Evolutionary conservation across 305 asterid species (phyloP), one percentile per base, ranked within the genome.

Genomic region (Plantago coronopus): DNA sequence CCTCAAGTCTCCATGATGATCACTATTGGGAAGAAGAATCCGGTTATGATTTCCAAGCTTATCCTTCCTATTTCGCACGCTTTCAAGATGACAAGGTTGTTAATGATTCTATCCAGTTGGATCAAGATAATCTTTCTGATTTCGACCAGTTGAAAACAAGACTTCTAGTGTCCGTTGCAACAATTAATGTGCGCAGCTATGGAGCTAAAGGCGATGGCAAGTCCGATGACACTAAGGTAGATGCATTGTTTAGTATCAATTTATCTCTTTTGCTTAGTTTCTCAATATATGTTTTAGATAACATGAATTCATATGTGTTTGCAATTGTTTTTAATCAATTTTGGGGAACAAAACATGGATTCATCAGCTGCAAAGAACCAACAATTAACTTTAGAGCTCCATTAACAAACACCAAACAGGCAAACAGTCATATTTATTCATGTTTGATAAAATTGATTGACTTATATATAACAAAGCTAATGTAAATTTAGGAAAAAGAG

Each of bases 191-290:
- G 6, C 75, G 73, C 57, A 48, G 48, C 47, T 83, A 58, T 57
- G 95, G 97, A 71, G 95, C 95, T 64, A 78, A 74, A 68, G 97
- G 87, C 37, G 89, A 89, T 71, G 97, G 95, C 63, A 67, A 20
- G 38, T 59, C 72, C 18, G 94, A 89, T 68, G 95, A 84, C 65
- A 62, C 88, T 7, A 17, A 64, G 85, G 96, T 88, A 74, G 16
- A 12, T 19, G 4, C 53, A 48, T 48, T 18, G 16, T 21, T 8
- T 49, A 20, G 14, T 9, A 49, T n/a, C 17, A 17, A 4, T 46
- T 4, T 15, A 2, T 4, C 9, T 46, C 4, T 15, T 46, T 2
- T 46, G 7, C 50, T 13, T 46, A 0, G 4, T n/a, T 17, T 46
- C 50, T 16, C 10, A 0, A 0, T 17, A 17, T n/a, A n/a, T n/a